These are phyloP conservation scores for Cicer bijugum DNA, from an alignment of 306 rosid genomes.

Conservation along the genomic window DNA sequence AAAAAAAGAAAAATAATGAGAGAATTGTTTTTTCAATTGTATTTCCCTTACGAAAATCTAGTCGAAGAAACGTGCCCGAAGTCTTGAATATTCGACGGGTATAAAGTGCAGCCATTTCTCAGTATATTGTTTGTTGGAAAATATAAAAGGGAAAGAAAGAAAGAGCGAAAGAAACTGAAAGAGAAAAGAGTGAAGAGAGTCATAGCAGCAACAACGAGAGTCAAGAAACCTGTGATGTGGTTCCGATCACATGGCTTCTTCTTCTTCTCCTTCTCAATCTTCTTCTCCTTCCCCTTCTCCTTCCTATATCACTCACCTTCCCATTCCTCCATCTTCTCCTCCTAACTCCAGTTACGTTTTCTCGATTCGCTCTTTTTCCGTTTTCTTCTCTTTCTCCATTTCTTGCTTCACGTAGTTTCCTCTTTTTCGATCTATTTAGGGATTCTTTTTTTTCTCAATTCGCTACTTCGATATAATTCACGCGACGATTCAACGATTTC, in stretches of 20 bases:
- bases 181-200: not conserved
- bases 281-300: slow-evolving; percentile 18
- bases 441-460: not conserved
- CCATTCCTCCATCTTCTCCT: slow-evolving; percentile 40
- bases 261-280: slow-evolving; percentile 29
- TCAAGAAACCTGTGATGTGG: slow-evolving; percentile 40
- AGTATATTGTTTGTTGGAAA: no score
- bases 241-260: slow-evolving; percentile 47
- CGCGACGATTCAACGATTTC: not conserved
- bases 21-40: no score
- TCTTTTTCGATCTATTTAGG: slow-evolving; percentile 25
- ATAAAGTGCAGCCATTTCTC: not conserved
- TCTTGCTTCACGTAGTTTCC: slow-evolving; percentile 8
- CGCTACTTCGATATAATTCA: not conserved
- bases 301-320: slow-evolving; percentile 41
- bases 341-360: slow-evolving; percentile 54
- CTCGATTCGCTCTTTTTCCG: slow-evolving; percentile 9
- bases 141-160: slow-evolving; percentile 8
- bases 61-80: not conserved
- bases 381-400: not conserved
- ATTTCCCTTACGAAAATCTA: not conserved
- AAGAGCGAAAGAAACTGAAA: not conserved
- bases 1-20: no score
- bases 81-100: not conserved
- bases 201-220: slow-evolving; percentile 12